These are phyloP conservation scores for Thalassiosira profunda DNA, from an alignment of 108 stramenopile genomes.

Conservation along the genomic window DNA sequence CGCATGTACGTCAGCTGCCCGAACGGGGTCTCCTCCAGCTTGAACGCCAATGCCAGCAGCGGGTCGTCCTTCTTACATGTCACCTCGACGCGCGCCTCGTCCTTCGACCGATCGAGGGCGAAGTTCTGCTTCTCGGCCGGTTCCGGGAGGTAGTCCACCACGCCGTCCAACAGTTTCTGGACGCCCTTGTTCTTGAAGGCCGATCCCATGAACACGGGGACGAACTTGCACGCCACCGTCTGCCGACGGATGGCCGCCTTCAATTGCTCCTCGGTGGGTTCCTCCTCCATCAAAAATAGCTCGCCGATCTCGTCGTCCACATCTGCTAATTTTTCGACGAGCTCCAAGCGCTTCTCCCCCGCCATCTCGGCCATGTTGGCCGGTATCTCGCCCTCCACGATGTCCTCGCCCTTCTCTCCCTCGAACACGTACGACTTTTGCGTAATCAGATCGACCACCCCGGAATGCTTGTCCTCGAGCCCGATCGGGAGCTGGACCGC, in stretches of 20 bases:
- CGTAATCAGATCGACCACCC: slow-evolving; percentile 95
- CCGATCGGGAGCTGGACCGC: slow-evolving; percentile 98
- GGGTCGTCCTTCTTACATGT: slow-evolving; percentile 74
- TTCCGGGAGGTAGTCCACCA: slow-evolving; percentile 95
- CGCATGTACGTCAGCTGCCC: slow-evolving; percentile 99
- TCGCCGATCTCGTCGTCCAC: slow-evolving; percentile 98
- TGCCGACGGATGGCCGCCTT: slow-evolving; percentile 91
- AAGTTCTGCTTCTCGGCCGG: slow-evolving; percentile 94
- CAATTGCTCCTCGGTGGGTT: slow-evolving; percentile 80
- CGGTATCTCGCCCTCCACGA: slow-evolving; percentile 90
- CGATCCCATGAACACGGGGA: slow-evolving; percentile 99
- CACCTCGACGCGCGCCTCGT: slow-evolving; percentile 83
- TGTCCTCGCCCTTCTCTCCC: slow-evolving; percentile 90
- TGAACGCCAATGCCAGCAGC: slow-evolving; percentile 98
- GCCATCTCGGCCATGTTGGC: slow-evolving; percentile 74
- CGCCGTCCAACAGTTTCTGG: slow-evolving; percentile 98
- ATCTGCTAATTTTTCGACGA: slow-evolving; percentile 96
- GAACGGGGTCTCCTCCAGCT: slow-evolving; percentile 97
- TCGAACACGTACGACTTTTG: slow-evolving; percentile 78
- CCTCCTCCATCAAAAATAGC: slow-evolving; percentile 96
- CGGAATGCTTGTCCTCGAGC: slow-evolving; percentile 90
- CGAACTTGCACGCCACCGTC: slow-evolving; percentile 93
- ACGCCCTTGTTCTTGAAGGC: slow-evolving; percentile 99
- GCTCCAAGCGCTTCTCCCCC: slow-evolving; percentile 81
- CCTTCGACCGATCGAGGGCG: slow-evolving; percentile 90